A percentile compares a stretch with the other conserved stretches of the same genome.
These are phyloP conservation scores for Tulasnella sp. DNA, from an alignment of 768 basidiomycete species.

Conservation along the genomic window DNA sequence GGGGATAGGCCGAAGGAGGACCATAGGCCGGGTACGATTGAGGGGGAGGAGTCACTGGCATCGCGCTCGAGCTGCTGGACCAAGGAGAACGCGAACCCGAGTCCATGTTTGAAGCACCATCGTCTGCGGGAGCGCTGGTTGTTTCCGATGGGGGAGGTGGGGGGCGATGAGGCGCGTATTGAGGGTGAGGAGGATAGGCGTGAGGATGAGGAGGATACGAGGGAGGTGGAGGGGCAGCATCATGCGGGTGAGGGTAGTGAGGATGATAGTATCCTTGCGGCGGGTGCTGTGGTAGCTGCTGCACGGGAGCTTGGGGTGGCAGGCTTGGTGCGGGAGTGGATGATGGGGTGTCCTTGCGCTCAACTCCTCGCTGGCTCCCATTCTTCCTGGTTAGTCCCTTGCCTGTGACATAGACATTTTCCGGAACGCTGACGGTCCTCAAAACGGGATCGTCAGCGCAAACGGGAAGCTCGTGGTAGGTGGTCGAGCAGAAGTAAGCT, in stretches of 20 bases:
- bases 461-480: constrained; percentile 43
- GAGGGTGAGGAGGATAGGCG: background rate
- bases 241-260: constrained; percentile 3
- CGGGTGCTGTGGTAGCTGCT: background rate
- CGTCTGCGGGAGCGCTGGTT: constrained; percentile 5
- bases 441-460: constrained; percentile 73
- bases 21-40: background rate
- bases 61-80: constrained; percentile 6
- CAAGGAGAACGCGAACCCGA: constrained; percentile 12
- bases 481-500: constrained; percentile 38
- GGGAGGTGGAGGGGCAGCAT: background rate
- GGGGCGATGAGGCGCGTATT: background rate
- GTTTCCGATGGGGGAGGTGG: constrained; percentile 15
- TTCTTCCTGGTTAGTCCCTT: constrained; percentile 41
- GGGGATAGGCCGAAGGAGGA: background rate
- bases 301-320: background rate
- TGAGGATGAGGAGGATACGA: background rate
- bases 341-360: constrained; percentile 1
- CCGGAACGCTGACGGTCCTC: constrained; percentile 60
- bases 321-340: background rate
- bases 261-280: constrained; percentile 8
- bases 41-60: constrained; percentile 20
- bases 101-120: background rate
- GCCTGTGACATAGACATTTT: constrained; percentile 68
- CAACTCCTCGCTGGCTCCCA: background rate